phyloP scores from a whole-genome alignment of 148 eudicot species.

The Bassia scoparia region DNA sequence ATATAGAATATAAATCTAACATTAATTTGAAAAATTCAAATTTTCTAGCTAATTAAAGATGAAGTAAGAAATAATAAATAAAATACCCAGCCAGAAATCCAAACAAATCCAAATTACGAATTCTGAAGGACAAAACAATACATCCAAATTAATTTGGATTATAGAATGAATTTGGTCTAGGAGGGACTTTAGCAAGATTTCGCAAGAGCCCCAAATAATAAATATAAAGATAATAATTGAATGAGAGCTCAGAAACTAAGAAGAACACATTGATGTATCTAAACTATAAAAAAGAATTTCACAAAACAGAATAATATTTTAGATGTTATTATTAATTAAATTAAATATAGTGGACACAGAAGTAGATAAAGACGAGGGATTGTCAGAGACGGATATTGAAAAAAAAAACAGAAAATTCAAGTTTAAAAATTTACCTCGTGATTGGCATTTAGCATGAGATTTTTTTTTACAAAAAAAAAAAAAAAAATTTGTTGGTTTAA shows the following conservation, averaged over 20 bases:
- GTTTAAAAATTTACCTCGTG: not conserved
- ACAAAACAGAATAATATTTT: not conserved
- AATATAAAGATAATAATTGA: not conserved
- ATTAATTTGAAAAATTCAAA: slow-evolving; percentile 21
- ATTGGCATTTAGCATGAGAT: too few relatives aligned
- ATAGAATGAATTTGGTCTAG: slow-evolving; percentile 11
- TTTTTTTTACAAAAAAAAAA: too few relatives aligned
- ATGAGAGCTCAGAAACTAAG: not conserved
- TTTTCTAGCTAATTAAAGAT: not conserved
- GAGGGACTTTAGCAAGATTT: slow-evolving; percentile 13
- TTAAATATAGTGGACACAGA: not conserved
- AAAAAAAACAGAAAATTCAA: not conserved
- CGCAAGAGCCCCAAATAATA: not conserved
- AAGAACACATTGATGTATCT: not conserved
- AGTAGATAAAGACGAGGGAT: not conserved
- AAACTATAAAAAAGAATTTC: not conserved
- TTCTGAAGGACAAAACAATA: not conserved
- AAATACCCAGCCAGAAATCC: slow-evolving; percentile 30
- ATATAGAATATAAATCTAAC: not conserved
- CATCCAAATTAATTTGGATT: not conserved
- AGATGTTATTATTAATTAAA: not conserved
- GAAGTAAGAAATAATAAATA: not conserved
- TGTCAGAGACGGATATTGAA: not conserved
- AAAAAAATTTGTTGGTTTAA: too few relatives aligned
- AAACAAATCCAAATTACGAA: slow-evolving; percentile 9